phyloP scores from a whole-genome alignment of 192 early-diverging fungal genomes.

The Powellomyces hirtus region DNA sequence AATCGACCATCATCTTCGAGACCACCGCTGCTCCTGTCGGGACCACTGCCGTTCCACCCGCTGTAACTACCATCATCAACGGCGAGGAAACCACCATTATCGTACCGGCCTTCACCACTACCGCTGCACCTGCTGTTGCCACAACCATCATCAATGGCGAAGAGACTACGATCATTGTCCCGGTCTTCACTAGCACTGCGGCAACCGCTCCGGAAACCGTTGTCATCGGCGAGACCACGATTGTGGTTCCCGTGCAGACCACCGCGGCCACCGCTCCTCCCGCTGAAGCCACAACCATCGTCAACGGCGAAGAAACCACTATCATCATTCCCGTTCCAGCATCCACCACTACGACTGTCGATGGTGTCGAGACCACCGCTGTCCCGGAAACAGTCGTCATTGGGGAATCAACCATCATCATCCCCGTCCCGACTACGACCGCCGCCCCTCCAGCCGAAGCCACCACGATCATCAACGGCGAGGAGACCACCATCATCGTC shows the following conservation, averaged over 20 bases:
- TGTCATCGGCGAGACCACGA: not conserved
- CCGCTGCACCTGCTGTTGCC: not conserved
- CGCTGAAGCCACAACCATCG: not conserved
- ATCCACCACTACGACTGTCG: not conserved
- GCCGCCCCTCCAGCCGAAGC: not conserved
- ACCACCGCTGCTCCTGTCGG: not conserved
- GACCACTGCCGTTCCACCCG: not conserved
- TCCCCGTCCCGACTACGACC: not conserved
- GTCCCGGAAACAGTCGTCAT: not conserved
- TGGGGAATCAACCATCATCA: not conserved
- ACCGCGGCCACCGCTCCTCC: not conserved
- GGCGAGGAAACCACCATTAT: too few species aligned
- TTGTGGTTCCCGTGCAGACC: not conserved
- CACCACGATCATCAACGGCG: not conserved
- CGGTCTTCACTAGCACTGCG: not conserved
- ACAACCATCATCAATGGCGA: not conserved
- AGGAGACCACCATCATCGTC: not conserved
- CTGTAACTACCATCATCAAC: too few species aligned
- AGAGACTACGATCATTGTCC: too few species aligned
- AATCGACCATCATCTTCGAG: too few species aligned
- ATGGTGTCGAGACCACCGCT: not conserved
- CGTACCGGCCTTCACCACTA: not conserved
- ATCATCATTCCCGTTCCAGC: not conserved
- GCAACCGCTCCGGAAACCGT: not conserved
- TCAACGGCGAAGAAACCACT: too few species aligned